Conservation (phyloP, 345 rosid species). For the Aegle marmelos region DNA sequence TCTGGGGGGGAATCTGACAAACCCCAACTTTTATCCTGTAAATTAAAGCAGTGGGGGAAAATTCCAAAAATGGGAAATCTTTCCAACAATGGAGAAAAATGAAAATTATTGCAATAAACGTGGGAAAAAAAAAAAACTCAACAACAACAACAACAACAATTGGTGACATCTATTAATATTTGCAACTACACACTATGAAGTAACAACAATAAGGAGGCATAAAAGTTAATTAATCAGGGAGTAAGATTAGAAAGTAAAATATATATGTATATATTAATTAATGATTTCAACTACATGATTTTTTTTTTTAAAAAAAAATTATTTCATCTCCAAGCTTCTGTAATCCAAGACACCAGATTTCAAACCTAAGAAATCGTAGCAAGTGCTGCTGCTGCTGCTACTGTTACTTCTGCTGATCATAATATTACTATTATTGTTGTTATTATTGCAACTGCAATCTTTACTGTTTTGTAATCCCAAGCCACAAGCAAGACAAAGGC, state of each 20-base stretch:
- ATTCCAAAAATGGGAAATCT: neutral
- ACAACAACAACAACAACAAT: too few species aligned
- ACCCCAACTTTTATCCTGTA: constrained; percentile 11
- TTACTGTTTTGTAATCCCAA: constrained; percentile 53
- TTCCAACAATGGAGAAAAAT: neutral
- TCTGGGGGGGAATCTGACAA: constrained; percentile 13
- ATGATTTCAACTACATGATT: constrained; percentile 18
- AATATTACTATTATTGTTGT: neutral
- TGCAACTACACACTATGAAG: neutral
- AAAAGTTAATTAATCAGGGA: constrained; percentile 24
- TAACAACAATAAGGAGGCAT: neutral
- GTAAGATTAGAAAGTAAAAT: neutral
- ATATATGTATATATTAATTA: neutral
- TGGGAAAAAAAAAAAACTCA: neutral
- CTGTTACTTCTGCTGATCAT: constrained; percentile 16
- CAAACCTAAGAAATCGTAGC: constrained; percentile 79
- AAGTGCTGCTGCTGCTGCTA: constrained; percentile 31
- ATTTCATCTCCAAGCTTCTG: constrained; percentile 64
- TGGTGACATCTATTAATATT: neutral
- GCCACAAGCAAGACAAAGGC: constrained; percentile 46
- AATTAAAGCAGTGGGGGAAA: neutral
- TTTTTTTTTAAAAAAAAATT: too few species aligned
- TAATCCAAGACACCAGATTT: constrained; percentile 63
- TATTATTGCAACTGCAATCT: constrained; percentile 45
- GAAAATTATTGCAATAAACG: neutral